phyloP scores from a whole-genome alignment of 2,329 filamentous ascomycete genomes.

The Alternaria conjuncta region DNA sequence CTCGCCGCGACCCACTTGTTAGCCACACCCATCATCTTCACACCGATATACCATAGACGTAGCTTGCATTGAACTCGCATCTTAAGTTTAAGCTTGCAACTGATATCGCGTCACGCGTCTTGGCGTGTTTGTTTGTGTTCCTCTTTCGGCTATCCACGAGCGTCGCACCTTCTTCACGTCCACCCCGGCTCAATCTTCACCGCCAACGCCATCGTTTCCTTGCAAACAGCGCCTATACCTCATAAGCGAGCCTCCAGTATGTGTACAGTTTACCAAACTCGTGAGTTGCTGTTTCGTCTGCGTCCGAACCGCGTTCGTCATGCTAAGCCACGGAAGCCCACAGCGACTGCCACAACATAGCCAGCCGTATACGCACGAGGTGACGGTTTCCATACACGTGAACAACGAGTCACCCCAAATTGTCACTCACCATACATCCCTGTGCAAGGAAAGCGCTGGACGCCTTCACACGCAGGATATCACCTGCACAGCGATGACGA shows the following conservation, averaged over 20 bases:
- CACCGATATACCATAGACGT: neutral
- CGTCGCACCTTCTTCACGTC: conserved; percentile 16
- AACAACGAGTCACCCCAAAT: neutral
- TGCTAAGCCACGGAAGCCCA: conserved; percentile 24
- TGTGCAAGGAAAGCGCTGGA: conserved; percentile 1
- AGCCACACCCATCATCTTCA: neutral
- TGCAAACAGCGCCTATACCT: neutral
- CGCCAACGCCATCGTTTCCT: neutral
- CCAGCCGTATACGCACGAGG: conserved; percentile 7
- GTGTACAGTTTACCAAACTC: conserved; percentile 17
- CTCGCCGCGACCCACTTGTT: neutral
- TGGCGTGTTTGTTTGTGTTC: conserved; percentile 15
- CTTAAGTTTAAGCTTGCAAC: neutral
- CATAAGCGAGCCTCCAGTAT: conserved; percentile 12
- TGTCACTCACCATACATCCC: neutral
- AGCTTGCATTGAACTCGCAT: neutral
- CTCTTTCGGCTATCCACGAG: conserved; percentile 7
- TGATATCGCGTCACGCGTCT: conserved; percentile 6
- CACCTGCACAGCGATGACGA: conserved; percentile 21
- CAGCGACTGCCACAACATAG: conserved; percentile 12
- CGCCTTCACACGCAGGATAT: conserved; percentile 1
- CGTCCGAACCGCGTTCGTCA: conserved; percentile 12
- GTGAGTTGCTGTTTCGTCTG: conserved; percentile 7
- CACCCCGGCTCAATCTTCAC: conserved; percentile 12
- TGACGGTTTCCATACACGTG: conserved; percentile 12